Percentiles rank a stretch among this genome's conserved stretches.
These are phyloP conservation scores for Nematodospora valgi DNA, from an alignment of 805 yeast genomes.

Conservation along the genomic window DNA sequence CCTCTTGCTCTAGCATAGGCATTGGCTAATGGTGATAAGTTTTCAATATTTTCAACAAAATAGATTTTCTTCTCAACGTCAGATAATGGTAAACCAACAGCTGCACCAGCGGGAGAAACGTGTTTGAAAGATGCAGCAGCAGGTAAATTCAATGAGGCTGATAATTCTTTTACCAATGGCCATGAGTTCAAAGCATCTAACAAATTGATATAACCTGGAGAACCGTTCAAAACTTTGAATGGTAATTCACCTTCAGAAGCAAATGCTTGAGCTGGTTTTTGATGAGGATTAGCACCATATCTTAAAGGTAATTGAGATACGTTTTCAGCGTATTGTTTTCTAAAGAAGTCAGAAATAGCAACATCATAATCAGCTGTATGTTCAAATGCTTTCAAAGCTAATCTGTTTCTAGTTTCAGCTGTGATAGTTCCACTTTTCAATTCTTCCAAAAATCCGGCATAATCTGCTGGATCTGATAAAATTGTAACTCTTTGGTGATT, in stretches of 20 bases:
- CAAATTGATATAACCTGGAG: constrained; percentile 96
- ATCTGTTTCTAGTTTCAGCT: constrained; percentile 67
- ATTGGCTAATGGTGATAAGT: constrained; percentile 92
- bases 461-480: constrained; percentile 91
- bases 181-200: constrained; percentile 96
- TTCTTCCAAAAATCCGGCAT: constrained; percentile 82
- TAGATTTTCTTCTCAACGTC: constrained; percentile 93
- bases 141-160: constrained; percentile 90
- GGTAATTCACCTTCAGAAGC: constrained; percentile 87
- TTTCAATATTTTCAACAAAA: constrained; percentile 92
- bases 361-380: constrained; percentile 98
- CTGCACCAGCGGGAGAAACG: constrained; percentile 98
- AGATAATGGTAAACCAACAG: constrained; percentile 90
- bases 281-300: constrained; percentile 99
- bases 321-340: constrained; percentile 94
- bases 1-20: constrained; percentile 99
- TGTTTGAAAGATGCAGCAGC: constrained; percentile 99
- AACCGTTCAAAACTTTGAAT: constrained; percentile 87
- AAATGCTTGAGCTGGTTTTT: constrained; percentile 97
- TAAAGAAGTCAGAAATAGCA: constrained; percentile 93
- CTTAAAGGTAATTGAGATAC: constrained; percentile 87
- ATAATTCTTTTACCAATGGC: constrained; percentile 97
- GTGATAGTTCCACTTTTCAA: constrained; percentile 72
- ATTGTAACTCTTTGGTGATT: constrained; percentile 96
- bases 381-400: constrained; percentile 96